Percentiles rank a stretch among this genome's conserved stretches.
Conservation (phyloP, 441 rosid genomes). For the Erysimum cheiri region DNA sequence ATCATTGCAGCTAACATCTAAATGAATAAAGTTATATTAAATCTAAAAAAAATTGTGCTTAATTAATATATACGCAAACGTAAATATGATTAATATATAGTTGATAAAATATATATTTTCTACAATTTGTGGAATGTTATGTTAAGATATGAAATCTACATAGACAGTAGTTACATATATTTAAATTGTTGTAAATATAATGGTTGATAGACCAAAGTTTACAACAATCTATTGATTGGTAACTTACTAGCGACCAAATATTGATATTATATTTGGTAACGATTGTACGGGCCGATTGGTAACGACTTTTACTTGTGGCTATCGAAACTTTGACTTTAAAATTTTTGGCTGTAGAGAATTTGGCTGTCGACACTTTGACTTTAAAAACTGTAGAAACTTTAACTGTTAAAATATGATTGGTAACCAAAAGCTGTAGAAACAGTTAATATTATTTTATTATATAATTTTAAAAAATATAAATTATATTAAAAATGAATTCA, state of each 20-base stretch:
- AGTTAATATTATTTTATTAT: too few relatives aligned
- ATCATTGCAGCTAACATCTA: background rate
- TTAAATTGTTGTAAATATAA: background rate
- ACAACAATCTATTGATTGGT: background rate
- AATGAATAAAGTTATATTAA: background rate
- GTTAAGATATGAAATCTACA: background rate
- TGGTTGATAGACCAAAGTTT: background rate
- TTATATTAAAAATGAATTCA: too few relatives aligned
- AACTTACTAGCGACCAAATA: background rate
- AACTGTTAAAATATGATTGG: too few relatives aligned
- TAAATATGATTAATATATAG: background rate
- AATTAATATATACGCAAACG: background rate
- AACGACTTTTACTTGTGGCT: too few relatives aligned
- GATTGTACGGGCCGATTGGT: background rate
- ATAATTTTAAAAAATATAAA: too few relatives aligned
- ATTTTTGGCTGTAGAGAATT: too few relatives aligned
- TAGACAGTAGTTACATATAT: too few relatives aligned
- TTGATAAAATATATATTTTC: background rate
- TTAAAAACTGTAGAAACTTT: too few relatives aligned
- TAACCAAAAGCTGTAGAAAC: too few relatives aligned
- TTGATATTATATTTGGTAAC: background rate
- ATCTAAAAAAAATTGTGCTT: too few relatives aligned
- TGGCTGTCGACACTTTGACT: too few relatives aligned
- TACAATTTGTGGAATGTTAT: background rate
- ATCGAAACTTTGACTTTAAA: too few relatives aligned